Percentiles rank a stretch among this genome's conserved stretches.
Evolutionary conservation across 306 rosid species (phyloP).

Genomic region (Pterocarpus macrocarpus): DNA sequence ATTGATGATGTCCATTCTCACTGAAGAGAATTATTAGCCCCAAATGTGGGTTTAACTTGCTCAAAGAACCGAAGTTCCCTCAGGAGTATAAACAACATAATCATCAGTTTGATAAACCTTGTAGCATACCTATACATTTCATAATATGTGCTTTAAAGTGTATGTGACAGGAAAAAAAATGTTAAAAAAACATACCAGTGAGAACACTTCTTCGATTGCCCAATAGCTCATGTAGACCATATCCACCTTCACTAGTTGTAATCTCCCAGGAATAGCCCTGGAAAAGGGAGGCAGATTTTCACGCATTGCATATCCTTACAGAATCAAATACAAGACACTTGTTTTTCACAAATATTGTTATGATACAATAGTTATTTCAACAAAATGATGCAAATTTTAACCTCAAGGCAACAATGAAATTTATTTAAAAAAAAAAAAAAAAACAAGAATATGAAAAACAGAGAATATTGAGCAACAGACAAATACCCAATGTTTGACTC

Average conservation of each 20-base stretch:
- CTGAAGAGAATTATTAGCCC: too few relatives aligned
- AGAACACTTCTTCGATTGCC: conserved; percentile 74
- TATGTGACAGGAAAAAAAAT: conserved; percentile 29
- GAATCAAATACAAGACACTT: conserved; percentile 30
- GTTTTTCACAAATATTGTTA: conserved; percentile 15
- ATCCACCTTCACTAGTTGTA: conserved; percentile 83
- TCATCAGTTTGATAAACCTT: conserved; percentile 3
- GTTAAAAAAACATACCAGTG: conserved; percentile 54
- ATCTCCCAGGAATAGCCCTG: conserved; percentile 96
- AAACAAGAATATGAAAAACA: background rate
- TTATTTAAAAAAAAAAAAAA: background rate
- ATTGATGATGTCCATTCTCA: background rate
- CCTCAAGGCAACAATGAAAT: background rate
- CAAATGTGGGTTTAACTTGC: background rate
- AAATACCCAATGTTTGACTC: conserved; percentile 29
- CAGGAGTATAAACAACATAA: conserved; percentile 25
- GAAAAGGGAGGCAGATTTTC: conserved; percentile 38
- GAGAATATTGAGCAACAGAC: conserved; percentile 18
- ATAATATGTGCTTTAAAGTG: conserved; percentile 18
- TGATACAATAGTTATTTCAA: conserved; percentile 5
- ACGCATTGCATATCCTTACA: conserved; percentile 21
- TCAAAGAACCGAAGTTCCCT: conserved; percentile 13
- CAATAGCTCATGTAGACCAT: conserved; percentile 74
- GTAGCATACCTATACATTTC: conserved; percentile 26
- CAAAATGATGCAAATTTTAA: conserved; percentile 24